These are phyloP conservation scores for Exserohilum turcica DNA, from an alignment of 2,329 filamentous ascomycete species.

Conservation along the genomic window DNA sequence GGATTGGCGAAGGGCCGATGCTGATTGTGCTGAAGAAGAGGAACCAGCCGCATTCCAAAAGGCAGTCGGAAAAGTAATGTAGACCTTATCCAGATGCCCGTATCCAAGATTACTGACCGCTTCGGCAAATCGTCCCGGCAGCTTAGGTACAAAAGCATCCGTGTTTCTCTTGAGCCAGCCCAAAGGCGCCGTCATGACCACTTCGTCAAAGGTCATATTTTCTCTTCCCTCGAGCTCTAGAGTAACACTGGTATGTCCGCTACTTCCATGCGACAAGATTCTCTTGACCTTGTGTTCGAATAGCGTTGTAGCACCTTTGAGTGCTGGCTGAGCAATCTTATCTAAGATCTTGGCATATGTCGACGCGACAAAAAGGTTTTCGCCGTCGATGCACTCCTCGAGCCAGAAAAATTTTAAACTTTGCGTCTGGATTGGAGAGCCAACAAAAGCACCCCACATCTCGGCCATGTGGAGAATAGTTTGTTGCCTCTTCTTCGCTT, in stretches of 20 bases:
- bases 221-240: conserved; percentile 56
- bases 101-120: conserved; percentile 71
- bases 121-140: conserved; percentile 62
- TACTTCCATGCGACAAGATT: conserved; percentile 37
- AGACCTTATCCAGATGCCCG: conserved; percentile 70
- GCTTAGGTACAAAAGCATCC: conserved; percentile 62
- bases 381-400: conserved; percentile 76
- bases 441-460: conserved; percentile 74
- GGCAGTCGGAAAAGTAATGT: conserved; percentile 69
- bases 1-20: conserved; percentile 44
- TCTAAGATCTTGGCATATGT: conserved; percentile 66
- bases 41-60: conserved; percentile 66
- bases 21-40: conserved; percentile 11
- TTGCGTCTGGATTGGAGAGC: conserved; percentile 66
- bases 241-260: conserved; percentile 27
- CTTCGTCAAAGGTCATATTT: conserved; percentile 64
- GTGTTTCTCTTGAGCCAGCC: conserved; percentile 56
- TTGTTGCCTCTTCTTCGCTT: conserved; percentile 54
- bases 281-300: conserved; percentile 55
- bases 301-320: conserved; percentile 60
- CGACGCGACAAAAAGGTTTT: conserved; percentile 66
- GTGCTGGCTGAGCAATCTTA: conserved; percentile 62
- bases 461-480: conserved; percentile 61
- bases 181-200: conserved; percentile 70
- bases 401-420: conserved; percentile 79